A percentile compares a stretch with the other conserved stretches of the same genome.
Evolutionary conservation across 2,329 filamentous ascomycete species (phyloP).

Genomic region (Elsinoe necatrix): DNA sequence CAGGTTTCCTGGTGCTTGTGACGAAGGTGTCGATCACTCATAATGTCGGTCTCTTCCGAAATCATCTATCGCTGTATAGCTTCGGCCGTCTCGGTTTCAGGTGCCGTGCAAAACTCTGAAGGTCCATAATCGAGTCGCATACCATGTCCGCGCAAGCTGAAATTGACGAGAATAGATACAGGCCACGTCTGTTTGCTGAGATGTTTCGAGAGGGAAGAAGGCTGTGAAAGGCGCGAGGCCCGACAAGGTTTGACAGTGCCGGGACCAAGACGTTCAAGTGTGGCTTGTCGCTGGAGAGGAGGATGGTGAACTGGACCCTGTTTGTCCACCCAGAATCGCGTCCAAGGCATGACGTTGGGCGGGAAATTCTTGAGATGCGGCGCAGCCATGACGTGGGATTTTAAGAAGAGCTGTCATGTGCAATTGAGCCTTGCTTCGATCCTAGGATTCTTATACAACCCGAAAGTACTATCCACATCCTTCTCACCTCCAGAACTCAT

Average conservation of each 20-base stretch:
- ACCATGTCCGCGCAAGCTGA: conserved; percentile 5
- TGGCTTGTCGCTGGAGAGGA: not conserved
- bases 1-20: conserved; percentile 13
- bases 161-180: not conserved
- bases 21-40: conserved; percentile 1
- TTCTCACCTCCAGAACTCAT: not conserved
- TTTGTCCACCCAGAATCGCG: not conserved
- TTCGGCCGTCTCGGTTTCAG: not conserved
- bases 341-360: not conserved
- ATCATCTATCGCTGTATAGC: not conserved
- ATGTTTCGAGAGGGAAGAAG: not conserved
- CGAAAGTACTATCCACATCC: not conserved
- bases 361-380: not conserved
- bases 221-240: not conserved
- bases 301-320: conserved; percentile 4
- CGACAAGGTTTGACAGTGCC: not conserved
- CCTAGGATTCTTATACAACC: conserved; percentile 9
- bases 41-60: not conserved
- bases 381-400: conserved; percentile 5
- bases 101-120: not conserved
- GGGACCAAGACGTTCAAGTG: not conserved
- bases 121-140: not conserved
- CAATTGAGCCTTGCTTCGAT: conserved; percentile 8
- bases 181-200: not conserved
- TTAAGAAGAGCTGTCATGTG: not conserved